These are phyloP conservation scores for Aspergillus japonicus DNA, from an alignment of 2,329 filamentous ascomycete genomes.

Conservation along the genomic window DNA sequence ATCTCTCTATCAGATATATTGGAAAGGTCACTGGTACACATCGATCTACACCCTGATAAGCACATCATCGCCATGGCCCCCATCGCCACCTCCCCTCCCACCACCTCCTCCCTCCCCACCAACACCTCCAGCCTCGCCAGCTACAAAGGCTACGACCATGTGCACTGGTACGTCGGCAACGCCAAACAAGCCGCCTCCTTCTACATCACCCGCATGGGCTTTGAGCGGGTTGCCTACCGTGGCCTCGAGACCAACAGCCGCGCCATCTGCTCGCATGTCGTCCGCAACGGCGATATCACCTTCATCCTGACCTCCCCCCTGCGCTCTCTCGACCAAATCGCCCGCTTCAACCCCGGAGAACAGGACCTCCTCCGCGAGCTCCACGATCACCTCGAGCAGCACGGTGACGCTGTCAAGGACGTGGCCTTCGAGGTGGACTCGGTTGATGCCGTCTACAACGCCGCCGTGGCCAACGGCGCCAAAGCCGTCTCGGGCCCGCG, in stretches of 20 bases:
- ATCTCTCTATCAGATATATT: background rate
- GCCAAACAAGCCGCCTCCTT: conserved; percentile 91
- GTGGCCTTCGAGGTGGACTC: conserved; percentile 93
- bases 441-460: conserved; percentile 73
- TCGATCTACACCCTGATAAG: background rate
- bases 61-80: conserved; percentile 27
- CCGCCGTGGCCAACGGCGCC: conserved; percentile 60
- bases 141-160: conserved; percentile 82
- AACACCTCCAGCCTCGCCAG: conserved; percentile 31
- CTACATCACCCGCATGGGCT: conserved; percentile 85
- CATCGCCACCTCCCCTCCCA: conserved; percentile 29
- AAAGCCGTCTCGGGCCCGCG: conserved; percentile 44
- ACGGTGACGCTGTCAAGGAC: conserved; percentile 93
- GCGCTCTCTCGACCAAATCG: conserved; percentile 64
- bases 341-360: conserved; percentile 58
- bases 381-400: conserved; percentile 76
- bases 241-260: conserved; percentile 86
- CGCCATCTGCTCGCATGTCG: conserved; percentile 76
- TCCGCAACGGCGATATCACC: conserved; percentile 44
- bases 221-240: conserved; percentile 75
- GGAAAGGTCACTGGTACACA: background rate
- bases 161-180: conserved; percentile 96
- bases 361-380: conserved; percentile 68
- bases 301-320: conserved; percentile 46
- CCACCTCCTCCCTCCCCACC: conserved; percentile 17